Base-by-base conservation (phyloP, 164 flowering plant genomes). In the Vitis riparia region DNA sequence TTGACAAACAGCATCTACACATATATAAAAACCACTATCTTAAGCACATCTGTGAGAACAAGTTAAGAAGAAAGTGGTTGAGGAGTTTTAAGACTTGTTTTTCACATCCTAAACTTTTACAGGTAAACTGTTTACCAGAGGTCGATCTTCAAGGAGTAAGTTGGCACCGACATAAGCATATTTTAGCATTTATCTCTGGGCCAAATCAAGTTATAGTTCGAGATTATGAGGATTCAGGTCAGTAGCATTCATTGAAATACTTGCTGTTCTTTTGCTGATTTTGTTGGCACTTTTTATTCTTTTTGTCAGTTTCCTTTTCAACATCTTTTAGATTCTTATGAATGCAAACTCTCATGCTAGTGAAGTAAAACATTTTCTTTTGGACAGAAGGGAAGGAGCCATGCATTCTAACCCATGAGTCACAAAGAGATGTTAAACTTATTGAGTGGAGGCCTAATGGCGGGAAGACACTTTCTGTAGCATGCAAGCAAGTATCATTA, bases 391-490 rank as follows among this genome's bases (percentile, higher is more conserved):
- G 87, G 27, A 89, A 86, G 81, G 89, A 87, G 68, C 86, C 94
- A 10, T 86, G 82, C 75, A 76, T 87, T 68, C 79, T 95, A 84
- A 78, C 79, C 9, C 76, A 84, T 79, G 99, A 91, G 17, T 85
- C 81, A 17, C 99, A 93, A 72, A 84, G 83, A 76, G 84, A 78
- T 73, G 82, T 91, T 70, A 90, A 84, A 74, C 78, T 76, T 78
- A 80, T 91, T 71, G 92, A 85, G 70, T 95, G 98, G 98, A 86
- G 99, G 81, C 97, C 99, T 64, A 93, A 95, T 86, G 92, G 97
- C 15, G 99, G 98, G 73, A 95, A 66, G 80, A 84, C 90, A 60
- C 95, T 95, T 67, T 73, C 97, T 72, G 95, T 95, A 52, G 94
- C 92, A 72, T 95, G 99, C 97, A 91, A 84, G 99, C 79, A 50